phyloP scores from a whole-genome alignment of 2,329 filamentous ascomycete species.

The Tolypocladium sp. region DNA sequence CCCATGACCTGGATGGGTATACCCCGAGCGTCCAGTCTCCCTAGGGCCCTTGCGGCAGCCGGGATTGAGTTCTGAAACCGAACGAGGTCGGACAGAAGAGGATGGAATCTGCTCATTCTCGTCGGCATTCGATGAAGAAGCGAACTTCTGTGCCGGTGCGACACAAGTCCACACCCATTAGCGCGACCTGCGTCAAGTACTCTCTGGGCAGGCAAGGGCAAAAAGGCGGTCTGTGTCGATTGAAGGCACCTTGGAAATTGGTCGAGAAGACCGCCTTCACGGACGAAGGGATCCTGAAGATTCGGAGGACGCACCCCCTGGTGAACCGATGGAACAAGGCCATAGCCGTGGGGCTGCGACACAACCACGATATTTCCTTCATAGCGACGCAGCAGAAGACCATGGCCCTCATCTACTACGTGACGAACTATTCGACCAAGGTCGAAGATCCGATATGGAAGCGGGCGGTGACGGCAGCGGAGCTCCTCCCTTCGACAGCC shows the following conservation, averaged over 20 bases:
- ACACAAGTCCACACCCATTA: background rate
- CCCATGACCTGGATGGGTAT: no score
- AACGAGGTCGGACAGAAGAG: no score
- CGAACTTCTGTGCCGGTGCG: background rate
- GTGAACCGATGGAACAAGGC: background rate
- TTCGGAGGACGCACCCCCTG: no score
- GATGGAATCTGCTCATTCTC: no score
- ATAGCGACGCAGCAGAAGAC: background rate
- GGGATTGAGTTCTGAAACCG: no score
- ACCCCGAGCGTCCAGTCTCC: no score
- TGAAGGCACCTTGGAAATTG: background rate
- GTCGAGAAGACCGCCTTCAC: background rate
- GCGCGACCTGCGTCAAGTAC: background rate
- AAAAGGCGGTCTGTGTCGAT: background rate
- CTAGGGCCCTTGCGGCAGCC: no score
- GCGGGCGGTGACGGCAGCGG: background rate
- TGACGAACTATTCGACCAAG: constrained; percentile 3
- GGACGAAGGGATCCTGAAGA: background rate
- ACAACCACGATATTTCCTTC: background rate
- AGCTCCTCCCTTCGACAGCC: no score
- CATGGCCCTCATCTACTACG: constrained; percentile 1
- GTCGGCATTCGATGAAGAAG: constrained; percentile 2
- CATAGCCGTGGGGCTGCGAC: background rate
- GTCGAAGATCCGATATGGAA: constrained; percentile 4
- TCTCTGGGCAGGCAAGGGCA: background rate